Conservation (phyloP, 2,329 filamentous ascomycete species). For the Volutella citrinella region DNA sequence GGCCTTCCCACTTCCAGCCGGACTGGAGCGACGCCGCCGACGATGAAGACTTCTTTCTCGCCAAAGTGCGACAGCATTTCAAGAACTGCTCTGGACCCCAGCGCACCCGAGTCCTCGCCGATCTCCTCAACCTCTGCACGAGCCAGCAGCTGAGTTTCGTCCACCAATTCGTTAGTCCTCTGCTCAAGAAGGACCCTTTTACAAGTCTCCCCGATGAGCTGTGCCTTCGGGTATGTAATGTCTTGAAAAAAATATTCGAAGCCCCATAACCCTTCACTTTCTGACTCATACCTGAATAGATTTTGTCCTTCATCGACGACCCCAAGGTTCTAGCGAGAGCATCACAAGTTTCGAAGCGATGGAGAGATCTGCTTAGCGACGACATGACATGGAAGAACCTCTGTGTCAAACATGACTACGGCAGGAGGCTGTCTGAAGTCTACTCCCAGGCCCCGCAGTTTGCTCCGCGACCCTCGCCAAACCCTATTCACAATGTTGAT, state of each 20-base stretch:
- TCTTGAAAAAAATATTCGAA: no score
- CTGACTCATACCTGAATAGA: conserved; percentile 47
- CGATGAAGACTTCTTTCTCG: conserved; percentile 78
- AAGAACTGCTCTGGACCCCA: conserved; percentile 72
- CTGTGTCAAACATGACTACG: conserved; percentile 93
- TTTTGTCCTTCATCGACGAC: conserved; percentile 95
- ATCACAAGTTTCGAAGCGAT: conserved; percentile 92
- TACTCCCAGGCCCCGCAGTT: conserved; percentile 31
- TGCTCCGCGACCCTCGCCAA: conserved; percentile 28
- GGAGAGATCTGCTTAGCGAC: conserved; percentile 90
- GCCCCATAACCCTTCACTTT: neutral
- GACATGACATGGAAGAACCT: conserved; percentile 98
- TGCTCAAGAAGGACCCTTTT: conserved; percentile 95
- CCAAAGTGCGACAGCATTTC: conserved; percentile 78
- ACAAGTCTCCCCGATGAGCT: conserved; percentile 88
- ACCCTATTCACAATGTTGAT: conserved; percentile 31
- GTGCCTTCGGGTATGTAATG: conserved; percentile 79
- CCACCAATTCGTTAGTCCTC: conserved; percentile 89
- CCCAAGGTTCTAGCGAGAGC: conserved; percentile 89
- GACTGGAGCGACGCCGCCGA: conserved; percentile 78
- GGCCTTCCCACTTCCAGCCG: conserved; percentile 57
- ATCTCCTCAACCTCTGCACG: conserved; percentile 89
- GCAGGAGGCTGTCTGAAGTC: conserved; percentile 54
- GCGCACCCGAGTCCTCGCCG: conserved; percentile 77
- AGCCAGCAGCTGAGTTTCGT: conserved; percentile 95